A percentile compares a stretch with the other conserved stretches of the same genome.
Conservation (phyloP, 352 stramenopile genomes). For the Phytophthora cryptogea region DNA sequence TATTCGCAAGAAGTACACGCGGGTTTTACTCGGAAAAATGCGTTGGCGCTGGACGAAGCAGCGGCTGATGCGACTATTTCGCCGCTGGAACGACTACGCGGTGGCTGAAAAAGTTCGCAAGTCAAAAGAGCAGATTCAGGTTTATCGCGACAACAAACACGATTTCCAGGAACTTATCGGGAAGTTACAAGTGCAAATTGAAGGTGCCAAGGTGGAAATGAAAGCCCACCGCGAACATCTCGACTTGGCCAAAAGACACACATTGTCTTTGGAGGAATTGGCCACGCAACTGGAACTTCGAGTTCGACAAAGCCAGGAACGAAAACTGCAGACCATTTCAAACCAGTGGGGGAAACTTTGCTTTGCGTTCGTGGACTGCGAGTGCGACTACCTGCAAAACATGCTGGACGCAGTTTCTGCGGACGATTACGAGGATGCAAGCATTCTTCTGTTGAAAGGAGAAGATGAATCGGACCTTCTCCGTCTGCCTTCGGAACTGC, state of each 20-base stretch:
- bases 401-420: constrained; percentile 56
- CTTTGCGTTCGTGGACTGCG: constrained; percentile 61
- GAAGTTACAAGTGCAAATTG: constrained; percentile 57
- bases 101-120: constrained; percentile 43
- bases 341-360: constrained; percentile 73
- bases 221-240: constrained; percentile 57
- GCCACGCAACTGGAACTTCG: constrained; percentile 52
- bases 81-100: constrained; percentile 46
- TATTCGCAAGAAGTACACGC: constrained; percentile 73
- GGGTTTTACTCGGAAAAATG: constrained; percentile 65
- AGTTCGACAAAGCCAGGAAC: constrained; percentile 54
- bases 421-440: constrained; percentile 52
- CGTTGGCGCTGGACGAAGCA: constrained; percentile 60
- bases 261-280: constrained; percentile 61
- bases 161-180: constrained; percentile 60
- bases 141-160: constrained; percentile 49
- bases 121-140: constrained; percentile 41
- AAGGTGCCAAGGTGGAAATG: constrained; percentile 50
- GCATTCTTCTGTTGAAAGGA: constrained; percentile 47
- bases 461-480: constrained; percentile 64
- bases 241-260: constrained; percentile 63
- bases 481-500: constrained; percentile 45
- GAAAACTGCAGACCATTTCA: constrained; percentile 58
- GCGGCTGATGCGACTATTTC: constrained; percentile 46
- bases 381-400: constrained; percentile 57